Conservation (phyloP, 2,329 filamentous ascomycete species). For the Drechslerella dactyloides region DNA sequence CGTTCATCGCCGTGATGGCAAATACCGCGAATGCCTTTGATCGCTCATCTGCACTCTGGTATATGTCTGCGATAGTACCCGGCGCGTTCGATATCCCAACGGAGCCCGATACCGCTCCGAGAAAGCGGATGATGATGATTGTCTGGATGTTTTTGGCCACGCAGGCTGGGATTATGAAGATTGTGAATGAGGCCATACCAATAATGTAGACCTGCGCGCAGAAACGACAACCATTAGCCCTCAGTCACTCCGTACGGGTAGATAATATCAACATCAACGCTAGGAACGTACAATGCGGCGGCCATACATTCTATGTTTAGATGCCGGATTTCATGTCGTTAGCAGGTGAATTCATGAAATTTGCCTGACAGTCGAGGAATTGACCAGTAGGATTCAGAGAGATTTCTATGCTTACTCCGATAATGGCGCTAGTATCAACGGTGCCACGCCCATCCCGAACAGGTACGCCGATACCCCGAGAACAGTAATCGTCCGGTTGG, state of each 20-base stretch:
- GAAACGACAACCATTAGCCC: not conserved
- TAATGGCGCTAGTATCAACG: conserved; percentile 74
- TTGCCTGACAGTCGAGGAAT: too few species aligned
- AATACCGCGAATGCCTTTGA: conserved; percentile 84
- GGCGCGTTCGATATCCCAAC: conserved; percentile 84
- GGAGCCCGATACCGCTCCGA: conserved; percentile 76
- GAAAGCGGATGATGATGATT: conserved; percentile 75
- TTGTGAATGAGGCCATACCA: conserved; percentile 68
- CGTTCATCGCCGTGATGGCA: conserved; percentile 83
- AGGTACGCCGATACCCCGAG: conserved; percentile 70
- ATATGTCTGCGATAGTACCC: conserved; percentile 81
- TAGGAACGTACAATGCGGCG: conserved; percentile 60
- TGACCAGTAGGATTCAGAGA: too few species aligned
- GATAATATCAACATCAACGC: not conserved
- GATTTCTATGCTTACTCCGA: conserved; percentile 63
- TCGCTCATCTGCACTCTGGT: conserved; percentile 75
- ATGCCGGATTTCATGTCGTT: not conserved
- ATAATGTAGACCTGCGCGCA: conserved; percentile 69
- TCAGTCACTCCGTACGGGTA: not conserved
- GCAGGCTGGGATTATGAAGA: conserved; percentile 75
- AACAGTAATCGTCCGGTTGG: conserved; percentile 58
- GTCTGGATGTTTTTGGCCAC: conserved; percentile 71
- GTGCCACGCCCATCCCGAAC: conserved; percentile 74
- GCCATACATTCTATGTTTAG: conserved; percentile 63
- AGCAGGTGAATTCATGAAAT: not conserved